These are phyloP conservation scores for Dichotomocladium elegans DNA, from an alignment of 371 early-diverging fungal species.

Conservation along the genomic window DNA sequence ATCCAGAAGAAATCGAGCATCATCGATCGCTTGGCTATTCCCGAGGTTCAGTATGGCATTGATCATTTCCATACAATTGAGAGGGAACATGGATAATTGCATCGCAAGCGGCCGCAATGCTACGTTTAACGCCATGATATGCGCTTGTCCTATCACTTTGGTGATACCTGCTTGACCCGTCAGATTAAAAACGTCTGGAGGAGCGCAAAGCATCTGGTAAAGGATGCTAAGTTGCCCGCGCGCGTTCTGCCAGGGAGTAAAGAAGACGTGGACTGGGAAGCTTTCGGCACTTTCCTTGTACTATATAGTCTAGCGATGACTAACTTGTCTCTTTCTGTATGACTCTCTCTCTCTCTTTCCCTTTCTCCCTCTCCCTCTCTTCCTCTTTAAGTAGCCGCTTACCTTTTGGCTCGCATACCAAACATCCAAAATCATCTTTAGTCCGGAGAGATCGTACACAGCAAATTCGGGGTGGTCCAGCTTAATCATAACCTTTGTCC, in stretches of 20 bases:
- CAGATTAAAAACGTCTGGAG: constrained; percentile 50
- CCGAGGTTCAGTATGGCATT: constrained; percentile 60
- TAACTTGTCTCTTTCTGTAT: neutral
- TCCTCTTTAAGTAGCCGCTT: too few relatives aligned
- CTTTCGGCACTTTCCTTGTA: constrained; percentile 8
- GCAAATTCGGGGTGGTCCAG: constrained; percentile 69
- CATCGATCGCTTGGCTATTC: constrained; percentile 56
- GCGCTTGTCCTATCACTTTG: constrained; percentile 45
- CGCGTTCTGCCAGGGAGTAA: constrained; percentile 71
- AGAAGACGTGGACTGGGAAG: constrained; percentile 72
- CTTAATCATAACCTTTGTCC: constrained; percentile 53
- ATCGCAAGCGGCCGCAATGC: constrained; percentile 46
- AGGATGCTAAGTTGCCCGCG: constrained; percentile 73
- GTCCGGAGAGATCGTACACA: constrained; percentile 51
- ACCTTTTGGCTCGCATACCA: constrained; percentile 64
- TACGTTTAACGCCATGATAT: constrained; percentile 43
- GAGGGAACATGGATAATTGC: constrained; percentile 52
- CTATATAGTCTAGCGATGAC: neutral
- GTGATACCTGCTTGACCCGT: constrained; percentile 31
- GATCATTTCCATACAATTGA: constrained; percentile 75
- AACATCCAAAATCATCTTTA: constrained; percentile 58
- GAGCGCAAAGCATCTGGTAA: constrained; percentile 54
- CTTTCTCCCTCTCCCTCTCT: neutral
- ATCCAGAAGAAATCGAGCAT: constrained; percentile 64
- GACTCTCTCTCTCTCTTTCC: neutral